Conservation (phyloP, 306 rosid genomes). For the Lathyrus tuberosus region DNA sequence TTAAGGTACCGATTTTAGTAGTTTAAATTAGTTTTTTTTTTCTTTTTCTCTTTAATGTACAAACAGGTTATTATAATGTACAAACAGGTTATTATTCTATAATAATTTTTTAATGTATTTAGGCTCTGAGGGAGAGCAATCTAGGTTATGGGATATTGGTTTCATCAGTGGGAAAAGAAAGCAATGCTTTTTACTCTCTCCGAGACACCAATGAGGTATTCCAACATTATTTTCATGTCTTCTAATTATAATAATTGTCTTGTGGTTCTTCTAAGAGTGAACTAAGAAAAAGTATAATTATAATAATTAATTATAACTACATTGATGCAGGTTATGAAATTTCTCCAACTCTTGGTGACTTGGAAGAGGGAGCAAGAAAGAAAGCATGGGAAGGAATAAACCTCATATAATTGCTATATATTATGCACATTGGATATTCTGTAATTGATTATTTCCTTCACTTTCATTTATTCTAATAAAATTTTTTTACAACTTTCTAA, state of each 20-base stretch:
- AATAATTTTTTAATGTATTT: background rate
- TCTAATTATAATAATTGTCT: background rate
- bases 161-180: constrained; percentile 73
- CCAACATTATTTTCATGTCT: background rate
- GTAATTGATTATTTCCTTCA: constrained; percentile 18
- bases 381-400: constrained; percentile 28
- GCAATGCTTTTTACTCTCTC: constrained; percentile 80
- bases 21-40: too few relatives aligned
- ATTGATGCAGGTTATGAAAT: constrained; percentile 75
- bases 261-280: constrained; percentile 11
- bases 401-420: constrained; percentile 3
- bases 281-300: background rate
- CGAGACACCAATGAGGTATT: constrained; percentile 73
- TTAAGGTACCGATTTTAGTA: constrained; percentile 59
- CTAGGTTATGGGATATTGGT: constrained; percentile 85
- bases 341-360: constrained; percentile 70
- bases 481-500: background rate
- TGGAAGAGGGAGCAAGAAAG: constrained; percentile 56
- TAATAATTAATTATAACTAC: background rate
- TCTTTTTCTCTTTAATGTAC: background rate
- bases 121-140: constrained; percentile 67
- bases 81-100: too few relatives aligned
- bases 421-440: constrained; percentile 2
- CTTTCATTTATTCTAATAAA: background rate
- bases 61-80: background rate